Conservation (phyloP, 306 rosid species). For the Glycine tomentella region DNA sequence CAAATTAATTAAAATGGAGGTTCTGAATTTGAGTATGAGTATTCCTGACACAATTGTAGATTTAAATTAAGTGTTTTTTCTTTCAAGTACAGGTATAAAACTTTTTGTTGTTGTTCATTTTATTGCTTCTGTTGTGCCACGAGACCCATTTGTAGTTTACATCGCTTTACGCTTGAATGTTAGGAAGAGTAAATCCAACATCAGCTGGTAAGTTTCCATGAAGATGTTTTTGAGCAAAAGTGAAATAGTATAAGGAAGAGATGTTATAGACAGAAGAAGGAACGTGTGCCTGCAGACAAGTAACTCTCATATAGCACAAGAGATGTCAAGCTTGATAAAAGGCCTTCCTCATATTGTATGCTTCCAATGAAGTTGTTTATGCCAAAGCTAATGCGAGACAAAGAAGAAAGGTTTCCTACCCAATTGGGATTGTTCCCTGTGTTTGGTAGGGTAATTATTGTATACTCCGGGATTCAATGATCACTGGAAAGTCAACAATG, state of each 20-base stretch:
- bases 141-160: too few relatives aligned
- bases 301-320: conserved; percentile 40
- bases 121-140: too few relatives aligned
- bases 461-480: too few relatives aligned
- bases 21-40: too few relatives aligned
- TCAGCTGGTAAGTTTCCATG: conserved; percentile 57
- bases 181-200: conserved; percentile 60
- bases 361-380: conserved; percentile 52
- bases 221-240: conserved; percentile 50
- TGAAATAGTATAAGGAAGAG: conserved; percentile 47
- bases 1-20: too few relatives aligned
- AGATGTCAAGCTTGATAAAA: conserved; percentile 39
- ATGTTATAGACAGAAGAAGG: conserved; percentile 56
- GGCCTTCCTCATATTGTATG: conserved; percentile 52
- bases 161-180: conserved; percentile 31
- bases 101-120: too few relatives aligned
- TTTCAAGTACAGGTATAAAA: too few relatives aligned
- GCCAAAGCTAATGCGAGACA: conserved; percentile 16
- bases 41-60: too few relatives aligned
- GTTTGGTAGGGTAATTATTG: too few relatives aligned
- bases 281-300: conserved; percentile 41
- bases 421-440: conserved; percentile 59
- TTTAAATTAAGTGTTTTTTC: too few relatives aligned
- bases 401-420: conserved; percentile 61
- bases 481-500: too few relatives aligned